phyloP scores from a whole-genome alignment of 305 asterid genomes.

The Plantago lanceolata region DNA sequence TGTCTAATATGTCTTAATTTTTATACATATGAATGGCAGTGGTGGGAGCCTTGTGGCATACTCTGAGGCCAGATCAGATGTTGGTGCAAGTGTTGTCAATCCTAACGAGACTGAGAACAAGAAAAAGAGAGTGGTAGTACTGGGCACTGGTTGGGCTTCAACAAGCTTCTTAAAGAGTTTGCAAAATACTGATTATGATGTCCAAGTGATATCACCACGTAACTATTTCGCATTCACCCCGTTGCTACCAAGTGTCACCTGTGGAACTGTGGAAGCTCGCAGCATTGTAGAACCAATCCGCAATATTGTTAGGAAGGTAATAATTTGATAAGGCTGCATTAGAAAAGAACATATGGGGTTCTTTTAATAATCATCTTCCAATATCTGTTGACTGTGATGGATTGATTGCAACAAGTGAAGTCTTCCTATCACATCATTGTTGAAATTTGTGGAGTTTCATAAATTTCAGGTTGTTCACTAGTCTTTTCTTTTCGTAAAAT shows the following conservation, averaged over 20 bases:
- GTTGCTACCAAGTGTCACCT: conserved; percentile 88
- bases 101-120: conserved; percentile 38
- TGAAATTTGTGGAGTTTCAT: background rate
- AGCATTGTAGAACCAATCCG: conserved; percentile 95
- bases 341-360: background rate
- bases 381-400: background rate
- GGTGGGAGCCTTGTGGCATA: conserved; percentile 77
- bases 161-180: conserved; percentile 78
- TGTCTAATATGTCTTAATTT: conserved; percentile 3
- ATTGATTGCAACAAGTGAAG: background rate
- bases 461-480: background rate
- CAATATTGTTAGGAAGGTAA: conserved; percentile 79
- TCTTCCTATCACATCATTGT: background rate
- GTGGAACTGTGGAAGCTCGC: conserved; percentile 93
- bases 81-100: conserved; percentile 29
- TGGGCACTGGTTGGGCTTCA: conserved; percentile 99
- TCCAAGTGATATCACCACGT: conserved; percentile 94
- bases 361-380: background rate
- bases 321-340: background rate
- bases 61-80: conserved; percentile 52
- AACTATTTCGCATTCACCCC: conserved; percentile 96
- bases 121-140: conserved; percentile 77
- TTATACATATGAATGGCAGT: conserved; percentile 35
- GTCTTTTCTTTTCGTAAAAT: background rate
- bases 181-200: conserved; percentile 68